Conservation (phyloP, 352 stramenopile genomes). For the Phytopythium montanum region DNA sequence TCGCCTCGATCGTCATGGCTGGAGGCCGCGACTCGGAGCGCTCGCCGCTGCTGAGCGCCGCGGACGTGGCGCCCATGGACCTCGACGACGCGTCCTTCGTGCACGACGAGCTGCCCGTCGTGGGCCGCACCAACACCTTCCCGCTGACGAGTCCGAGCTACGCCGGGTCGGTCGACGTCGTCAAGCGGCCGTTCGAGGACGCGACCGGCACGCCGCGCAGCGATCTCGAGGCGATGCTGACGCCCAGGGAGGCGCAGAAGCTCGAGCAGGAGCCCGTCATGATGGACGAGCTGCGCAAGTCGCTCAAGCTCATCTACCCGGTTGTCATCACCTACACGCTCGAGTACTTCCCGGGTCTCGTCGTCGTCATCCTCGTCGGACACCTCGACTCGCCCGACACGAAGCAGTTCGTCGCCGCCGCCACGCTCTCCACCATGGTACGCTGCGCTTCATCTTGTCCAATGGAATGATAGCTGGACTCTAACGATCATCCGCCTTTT, state of each 20-base stretch:
- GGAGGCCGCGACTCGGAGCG: background rate
- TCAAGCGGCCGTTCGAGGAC: conserved; percentile 34
- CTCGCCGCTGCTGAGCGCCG: conserved; percentile 1
- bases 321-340: conserved; percentile 50
- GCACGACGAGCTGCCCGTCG: conserved; percentile 29
- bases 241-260: background rate
- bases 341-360: conserved; percentile 50
- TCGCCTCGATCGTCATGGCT: background rate
- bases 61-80: background rate
- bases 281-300: conserved; percentile 40
- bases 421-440: conserved; percentile 56
- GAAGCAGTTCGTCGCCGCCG: conserved; percentile 55
- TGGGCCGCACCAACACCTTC: conserved; percentile 51
- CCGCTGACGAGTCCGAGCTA: conserved; percentile 48
- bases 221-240: background rate
- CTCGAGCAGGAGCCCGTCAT: background rate
- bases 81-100: background rate
- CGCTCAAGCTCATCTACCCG: conserved; percentile 40
- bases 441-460: background rate
- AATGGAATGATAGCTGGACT: background rate
- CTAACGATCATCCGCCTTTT: background rate
- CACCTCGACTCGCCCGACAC: conserved; percentile 57
- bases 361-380: conserved; percentile 56
- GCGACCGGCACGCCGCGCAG: background rate
- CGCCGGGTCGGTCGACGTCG: conserved; percentile 27